Percentiles rank a stretch among this genome's conserved stretches.
phyloP scores from a whole-genome alignment of 83 land plant species.

The Isoetes engelmannii region DNA sequence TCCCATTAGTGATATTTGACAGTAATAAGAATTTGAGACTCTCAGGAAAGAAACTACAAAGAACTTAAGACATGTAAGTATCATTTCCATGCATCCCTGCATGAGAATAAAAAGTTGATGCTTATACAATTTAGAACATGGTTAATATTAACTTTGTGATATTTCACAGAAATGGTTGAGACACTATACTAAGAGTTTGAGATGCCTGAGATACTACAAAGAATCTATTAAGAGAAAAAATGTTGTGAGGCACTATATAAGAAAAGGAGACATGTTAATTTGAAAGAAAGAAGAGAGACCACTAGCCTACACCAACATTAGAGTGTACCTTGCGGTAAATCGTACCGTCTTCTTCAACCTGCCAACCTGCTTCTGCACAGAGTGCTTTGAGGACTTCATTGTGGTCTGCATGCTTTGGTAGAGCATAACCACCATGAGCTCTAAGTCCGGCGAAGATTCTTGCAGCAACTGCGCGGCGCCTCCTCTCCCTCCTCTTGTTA shows the following conservation, averaged over 20 bases:
- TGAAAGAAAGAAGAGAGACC: neutral
- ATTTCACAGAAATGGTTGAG: neutral
- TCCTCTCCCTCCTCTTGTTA: constrained; percentile 10
- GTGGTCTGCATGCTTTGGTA: constrained; percentile 15
- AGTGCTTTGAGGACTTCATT: constrained; percentile 17
- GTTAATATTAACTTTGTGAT: neutral
- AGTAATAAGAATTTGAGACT: neutral
- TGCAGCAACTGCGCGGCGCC: constrained; percentile 13
- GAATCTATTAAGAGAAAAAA: neutral
- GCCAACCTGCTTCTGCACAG: constrained; percentile 14
- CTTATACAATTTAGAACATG: neutral
- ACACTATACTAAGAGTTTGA: neutral
- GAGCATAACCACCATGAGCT: constrained; percentile 16
- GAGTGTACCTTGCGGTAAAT: constrained; percentile 1
- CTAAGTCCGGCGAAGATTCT: constrained; percentile 12
- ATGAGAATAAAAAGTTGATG: neutral
- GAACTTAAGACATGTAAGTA: too few relatives aligned
- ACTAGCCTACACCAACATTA: neutral
- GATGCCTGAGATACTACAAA: neutral
- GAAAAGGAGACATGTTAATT: neutral
- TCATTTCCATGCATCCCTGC: neutral
- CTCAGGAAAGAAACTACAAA: neutral
- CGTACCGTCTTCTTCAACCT: constrained; percentile 16
- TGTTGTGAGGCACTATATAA: neutral
- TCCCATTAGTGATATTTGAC: neutral